Evolutionary conservation across 2,329 filamentous ascomycete genomes (phyloP), one percentile per base, ranked within the genome.

Genomic region (Coniochaeta pulveracea): DNA sequence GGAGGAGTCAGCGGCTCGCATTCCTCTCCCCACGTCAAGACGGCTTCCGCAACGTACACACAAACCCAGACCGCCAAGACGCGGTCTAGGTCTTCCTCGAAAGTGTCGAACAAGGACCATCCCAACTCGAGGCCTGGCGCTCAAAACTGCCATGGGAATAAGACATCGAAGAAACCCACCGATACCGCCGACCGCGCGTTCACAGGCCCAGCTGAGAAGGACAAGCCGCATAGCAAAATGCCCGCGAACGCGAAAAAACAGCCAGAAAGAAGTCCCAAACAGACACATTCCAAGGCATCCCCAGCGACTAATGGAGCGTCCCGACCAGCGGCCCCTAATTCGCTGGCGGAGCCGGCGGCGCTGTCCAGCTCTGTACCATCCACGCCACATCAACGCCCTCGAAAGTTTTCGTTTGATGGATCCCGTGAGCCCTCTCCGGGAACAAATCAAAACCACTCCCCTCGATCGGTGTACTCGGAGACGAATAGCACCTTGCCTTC

Each of bases 351-450:
- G 7, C 28, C 19, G 18, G 52, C 55, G 35, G 48, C 58, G 10
- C 69, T 93, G 51, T 93, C 89, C 16, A 93, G 72, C 52, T 96
- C 89, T 7, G 84, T 95, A 31, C 89, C 89, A 1, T 93, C 89
- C 1, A 96, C 89, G 3, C 91, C 89, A 7, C 84, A 89, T 50
- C 88, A 95, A 54, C 81, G 84, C 57, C 76, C 86, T 43, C 77
- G 85, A 38, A 80, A 88, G 47, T 81, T 91, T 49, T 81, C 81
- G 3, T 83, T 82, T 47, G 76, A 77, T 51, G 28, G 18, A 31
- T 91, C 86, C 30, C 73, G 70, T 41, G 71, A 75, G 40, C 88
- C 85, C 8, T 95, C 88, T 11, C 88, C 89, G 23, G 81, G 73
- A 45, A 76, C 78, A 34, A 67, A 75, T 31, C 76, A 75, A 43